Conservation (phyloP, 805 yeast genomes). For the Metschnikowia borealis region DNA sequence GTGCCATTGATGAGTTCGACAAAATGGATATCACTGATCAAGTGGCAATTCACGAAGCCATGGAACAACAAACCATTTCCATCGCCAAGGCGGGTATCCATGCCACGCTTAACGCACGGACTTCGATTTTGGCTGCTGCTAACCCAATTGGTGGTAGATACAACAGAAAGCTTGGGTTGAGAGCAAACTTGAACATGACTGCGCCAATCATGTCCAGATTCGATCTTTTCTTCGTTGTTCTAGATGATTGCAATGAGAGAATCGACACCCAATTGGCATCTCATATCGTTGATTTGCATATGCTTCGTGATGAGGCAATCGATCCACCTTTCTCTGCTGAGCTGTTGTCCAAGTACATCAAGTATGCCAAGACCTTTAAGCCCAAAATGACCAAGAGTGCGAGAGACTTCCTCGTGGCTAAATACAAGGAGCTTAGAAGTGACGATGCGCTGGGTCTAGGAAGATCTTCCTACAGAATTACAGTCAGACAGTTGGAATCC, state of each 20-base stretch:
- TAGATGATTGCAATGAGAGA: conserved; percentile 91
- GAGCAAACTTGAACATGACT: conserved; percentile 89
- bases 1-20: conserved; percentile 98
- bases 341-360: conserved; percentile 81
- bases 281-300: conserved; percentile 90
- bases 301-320: conserved; percentile 86
- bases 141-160: conserved; percentile 97
- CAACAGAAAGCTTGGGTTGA: conserved; percentile 76
- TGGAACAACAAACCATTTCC: conserved; percentile 99
- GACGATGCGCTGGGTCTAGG: conserved; percentile 90
- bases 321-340: conserved; percentile 86
- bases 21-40: conserved; percentile 95
- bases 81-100: conserved; percentile 99
- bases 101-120: conserved; percentile 94
- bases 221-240: conserved; percentile 88
- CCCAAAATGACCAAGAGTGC: conserved; percentile 85
- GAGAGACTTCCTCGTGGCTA: conserved; percentile 65
- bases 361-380: conserved; percentile 87
- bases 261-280: conserved; percentile 86
- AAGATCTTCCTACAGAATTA: conserved; percentile 84
- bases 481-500: conserved; percentile 94
- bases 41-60: conserved; percentile 98
- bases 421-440: conserved; percentile 79
- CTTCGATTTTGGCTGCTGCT: conserved; percentile 97
- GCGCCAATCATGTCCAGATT: conserved; percentile 99